These are phyloP conservation scores for Hypoxylon perforatum DNA, from an alignment of 495 filamentous ascomycete species.

Conservation along the genomic window DNA sequence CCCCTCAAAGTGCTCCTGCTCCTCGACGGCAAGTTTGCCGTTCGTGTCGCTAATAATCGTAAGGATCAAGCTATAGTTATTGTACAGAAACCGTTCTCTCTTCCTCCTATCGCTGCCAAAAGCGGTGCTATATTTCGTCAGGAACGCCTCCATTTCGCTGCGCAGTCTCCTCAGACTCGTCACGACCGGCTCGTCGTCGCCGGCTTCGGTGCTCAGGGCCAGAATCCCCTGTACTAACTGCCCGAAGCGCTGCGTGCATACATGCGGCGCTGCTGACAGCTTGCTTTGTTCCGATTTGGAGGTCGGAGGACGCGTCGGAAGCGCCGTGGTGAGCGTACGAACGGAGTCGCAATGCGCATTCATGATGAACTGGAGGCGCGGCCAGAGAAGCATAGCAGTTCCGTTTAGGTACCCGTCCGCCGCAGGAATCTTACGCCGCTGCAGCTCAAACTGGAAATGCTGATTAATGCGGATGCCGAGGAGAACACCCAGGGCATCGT, in stretches of 20 bases:
- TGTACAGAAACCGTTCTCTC: constrained; percentile 87
- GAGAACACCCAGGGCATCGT: constrained; percentile 86
- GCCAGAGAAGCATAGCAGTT: constrained; percentile 96
- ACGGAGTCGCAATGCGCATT: constrained; percentile 91
- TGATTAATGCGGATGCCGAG: constrained; percentile 95
- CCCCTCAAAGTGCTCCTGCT: constrained; percentile 74
- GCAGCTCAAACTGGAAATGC: constrained; percentile 89
- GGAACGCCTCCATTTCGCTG: constrained; percentile 79
- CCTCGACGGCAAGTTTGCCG: constrained; percentile 81
- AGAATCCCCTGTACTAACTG: constrained; percentile 88
- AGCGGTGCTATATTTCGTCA: constrained; percentile 70
- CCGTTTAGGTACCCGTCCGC: constrained; percentile 93
- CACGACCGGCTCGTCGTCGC: constrained; percentile 91
- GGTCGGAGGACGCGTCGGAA: constrained; percentile 56
- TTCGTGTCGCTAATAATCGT: constrained; percentile 89
- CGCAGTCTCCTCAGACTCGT: constrained; percentile 80
- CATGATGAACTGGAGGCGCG: constrained; percentile 92
- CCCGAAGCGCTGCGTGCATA: constrained; percentile 91
- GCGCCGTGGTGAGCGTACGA: constrained; percentile 65
- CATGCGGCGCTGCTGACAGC: constrained; percentile 86
- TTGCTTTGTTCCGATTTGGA: constrained; percentile 69
- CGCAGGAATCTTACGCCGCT: constrained; percentile 88
- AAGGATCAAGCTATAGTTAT: constrained; percentile 91
- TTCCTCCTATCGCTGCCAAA: constrained; percentile 78
- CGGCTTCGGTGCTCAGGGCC: constrained; percentile 82